Conservation (phyloP, 257 asterid species). For the Solanum appendiculatum region DNA sequence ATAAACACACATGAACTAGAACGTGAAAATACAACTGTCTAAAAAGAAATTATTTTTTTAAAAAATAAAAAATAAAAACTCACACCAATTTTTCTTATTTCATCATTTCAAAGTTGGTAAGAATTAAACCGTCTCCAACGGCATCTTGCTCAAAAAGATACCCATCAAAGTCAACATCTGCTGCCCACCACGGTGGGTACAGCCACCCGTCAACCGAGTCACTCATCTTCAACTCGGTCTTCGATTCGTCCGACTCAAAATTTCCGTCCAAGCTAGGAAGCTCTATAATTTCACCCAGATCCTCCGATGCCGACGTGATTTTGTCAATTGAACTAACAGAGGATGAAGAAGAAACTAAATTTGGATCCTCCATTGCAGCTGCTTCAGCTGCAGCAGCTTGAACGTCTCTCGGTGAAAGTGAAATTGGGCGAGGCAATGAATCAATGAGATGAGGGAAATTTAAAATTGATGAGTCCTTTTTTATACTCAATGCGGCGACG, state of each 20-base stretch:
- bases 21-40: background rate
- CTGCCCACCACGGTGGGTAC: background rate
- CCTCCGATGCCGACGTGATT: background rate
- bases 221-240: background rate
- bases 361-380: conserved; percentile 59
- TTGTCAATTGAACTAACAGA: background rate
- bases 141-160: background rate
- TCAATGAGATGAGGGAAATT: conserved; percentile 46
- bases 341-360: background rate
- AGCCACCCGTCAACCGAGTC: background rate
- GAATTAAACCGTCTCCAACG: background rate
- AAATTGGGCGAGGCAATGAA: conserved; percentile 51
- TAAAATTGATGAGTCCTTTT: conserved; percentile 37
- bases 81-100: background rate
- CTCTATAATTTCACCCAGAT: background rate
- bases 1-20: background rate
- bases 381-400: conserved; percentile 73
- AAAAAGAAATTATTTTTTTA: background rate
- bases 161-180: background rate
- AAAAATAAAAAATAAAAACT: background rate
- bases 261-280: background rate
- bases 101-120: background rate
- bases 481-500: conserved; percentile 57
- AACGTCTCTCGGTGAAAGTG: conserved; percentile 43
- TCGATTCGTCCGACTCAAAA: background rate